These are phyloP conservation scores for Nitzschia inconspicua DNA, from an alignment of 108 stramenopile genomes.

Conservation along the genomic window DNA sequence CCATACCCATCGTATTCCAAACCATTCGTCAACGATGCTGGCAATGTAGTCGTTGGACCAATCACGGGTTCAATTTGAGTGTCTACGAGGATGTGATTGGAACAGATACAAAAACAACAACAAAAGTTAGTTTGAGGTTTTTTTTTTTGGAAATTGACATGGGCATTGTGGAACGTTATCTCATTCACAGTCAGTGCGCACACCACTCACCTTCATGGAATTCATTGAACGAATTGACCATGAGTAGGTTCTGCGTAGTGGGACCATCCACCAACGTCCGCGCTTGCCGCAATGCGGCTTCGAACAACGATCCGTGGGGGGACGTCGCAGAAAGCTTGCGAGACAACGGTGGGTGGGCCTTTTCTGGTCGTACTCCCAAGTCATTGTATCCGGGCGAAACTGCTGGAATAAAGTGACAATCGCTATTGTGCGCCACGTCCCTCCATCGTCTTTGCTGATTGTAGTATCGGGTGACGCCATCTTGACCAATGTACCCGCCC, in stretches of 20 bases:
- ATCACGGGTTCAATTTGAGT: constrained; percentile 35
- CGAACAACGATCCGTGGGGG: constrained; percentile 30
- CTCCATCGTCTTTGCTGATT: constrained; percentile 16
- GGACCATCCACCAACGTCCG: constrained; percentile 21
- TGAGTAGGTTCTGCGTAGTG: constrained; percentile 19
- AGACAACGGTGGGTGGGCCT: constrained; percentile 25
- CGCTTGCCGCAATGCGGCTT: constrained; percentile 14
- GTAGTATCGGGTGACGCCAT: background rate
- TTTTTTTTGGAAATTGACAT: background rate
- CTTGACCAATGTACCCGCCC: background rate
- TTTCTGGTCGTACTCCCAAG: constrained; percentile 28
- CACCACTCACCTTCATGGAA: constrained; percentile 44
- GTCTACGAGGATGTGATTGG: constrained; percentile 24
- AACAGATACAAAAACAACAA: constrained; percentile 13
- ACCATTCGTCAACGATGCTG: background rate
- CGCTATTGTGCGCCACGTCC: constrained; percentile 3
- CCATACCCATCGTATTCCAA: constrained; percentile 32
- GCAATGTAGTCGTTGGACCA: background rate
- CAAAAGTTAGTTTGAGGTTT: background rate
- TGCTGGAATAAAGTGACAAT: constrained; percentile 25
- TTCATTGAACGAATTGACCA: constrained; percentile 53
- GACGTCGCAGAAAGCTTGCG: constrained; percentile 19
- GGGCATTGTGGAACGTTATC: background rate
- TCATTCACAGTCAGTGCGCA: constrained; percentile 18
- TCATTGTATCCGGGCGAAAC: constrained; percentile 47